Evolutionary conservation across 2,329 filamentous ascomycete genomes (phyloP).

Genomic region (Colletotrichum eleusines): DNA sequence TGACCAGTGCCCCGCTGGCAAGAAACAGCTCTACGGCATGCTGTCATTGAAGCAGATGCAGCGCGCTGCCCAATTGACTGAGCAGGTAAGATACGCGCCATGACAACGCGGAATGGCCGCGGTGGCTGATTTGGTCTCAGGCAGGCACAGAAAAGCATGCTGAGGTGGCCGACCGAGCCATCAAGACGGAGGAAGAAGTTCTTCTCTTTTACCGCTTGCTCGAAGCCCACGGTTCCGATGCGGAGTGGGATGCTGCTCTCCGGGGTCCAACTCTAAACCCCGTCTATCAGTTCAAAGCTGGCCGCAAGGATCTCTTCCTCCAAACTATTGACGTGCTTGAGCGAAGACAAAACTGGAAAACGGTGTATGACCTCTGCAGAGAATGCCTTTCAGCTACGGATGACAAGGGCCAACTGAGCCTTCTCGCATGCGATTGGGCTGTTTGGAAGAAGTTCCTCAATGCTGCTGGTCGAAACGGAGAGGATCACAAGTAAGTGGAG

Average conservation of each 20-base stretch:
- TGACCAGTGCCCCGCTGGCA: constrained; percentile 60
- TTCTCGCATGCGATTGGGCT: constrained; percentile 60
- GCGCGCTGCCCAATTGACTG: constrained; percentile 59
- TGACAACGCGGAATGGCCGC: too few relatives aligned
- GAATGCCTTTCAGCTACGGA: constrained; percentile 56
- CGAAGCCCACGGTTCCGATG: constrained; percentile 56
- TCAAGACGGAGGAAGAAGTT: constrained; percentile 64
- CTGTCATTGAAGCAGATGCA: constrained; percentile 65
- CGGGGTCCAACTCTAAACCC: constrained; percentile 57
- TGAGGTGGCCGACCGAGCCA: constrained; percentile 46
- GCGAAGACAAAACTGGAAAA: constrained; percentile 55
- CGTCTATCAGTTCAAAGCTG: constrained; percentile 57
- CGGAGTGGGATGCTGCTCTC: constrained; percentile 56
- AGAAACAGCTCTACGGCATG: constrained; percentile 64
- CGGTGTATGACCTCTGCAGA: constrained; percentile 58
- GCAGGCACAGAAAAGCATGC: constrained; percentile 17
- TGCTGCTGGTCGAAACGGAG: constrained; percentile 52
- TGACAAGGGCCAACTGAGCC: constrained; percentile 52
- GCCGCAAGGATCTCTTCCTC: constrained; percentile 61
- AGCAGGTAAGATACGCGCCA: constrained; percentile 52
- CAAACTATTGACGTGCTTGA: constrained; percentile 55
- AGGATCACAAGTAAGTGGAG: constrained; percentile 50
- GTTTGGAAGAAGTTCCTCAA: constrained; percentile 56
- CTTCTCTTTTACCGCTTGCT: constrained; percentile 63
- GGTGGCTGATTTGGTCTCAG: constrained; percentile 4